Percentiles rank a stretch among this genome's conserved stretches.
Evolutionary conservation across 2,329 filamentous ascomycete genomes (phyloP).

Genomic region (Curvularia sp.): DNA sequence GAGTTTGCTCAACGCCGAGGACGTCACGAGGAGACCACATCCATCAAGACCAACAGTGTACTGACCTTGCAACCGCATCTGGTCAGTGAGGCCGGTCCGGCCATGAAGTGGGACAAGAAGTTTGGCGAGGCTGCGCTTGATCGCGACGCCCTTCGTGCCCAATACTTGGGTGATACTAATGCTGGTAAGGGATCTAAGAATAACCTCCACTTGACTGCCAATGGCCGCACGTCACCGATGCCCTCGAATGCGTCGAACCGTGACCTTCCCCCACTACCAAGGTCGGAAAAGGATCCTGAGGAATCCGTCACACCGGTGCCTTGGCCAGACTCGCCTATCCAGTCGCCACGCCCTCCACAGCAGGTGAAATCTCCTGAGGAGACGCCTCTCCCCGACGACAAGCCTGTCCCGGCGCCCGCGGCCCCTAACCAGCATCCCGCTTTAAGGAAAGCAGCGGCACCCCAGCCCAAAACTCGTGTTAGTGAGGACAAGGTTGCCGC

Average conservation of each 20-base stretch:
- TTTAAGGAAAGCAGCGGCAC: conserved; percentile 41
- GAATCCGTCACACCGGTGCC: conserved; percentile 46
- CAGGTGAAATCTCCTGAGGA: conserved; percentile 5
- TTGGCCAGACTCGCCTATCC: conserved; percentile 35
- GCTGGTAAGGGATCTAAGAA: conserved; percentile 71
- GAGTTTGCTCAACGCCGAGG: conserved; percentile 62
- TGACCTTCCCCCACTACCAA: conserved; percentile 53
- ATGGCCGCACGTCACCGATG: conserved; percentile 40
- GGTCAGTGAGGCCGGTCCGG: conserved; percentile 84
- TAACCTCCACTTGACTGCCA: conserved; percentile 48
- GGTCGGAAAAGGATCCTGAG: conserved; percentile 37
- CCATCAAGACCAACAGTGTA: conserved; percentile 83
- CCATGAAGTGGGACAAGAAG: conserved; percentile 95
- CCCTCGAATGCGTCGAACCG: conserved; percentile 43
- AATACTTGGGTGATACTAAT: conserved; percentile 78
- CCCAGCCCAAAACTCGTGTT: conserved; percentile 22
- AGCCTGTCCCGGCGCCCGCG: conserved; percentile 27
- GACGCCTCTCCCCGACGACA: conserved; percentile 40
- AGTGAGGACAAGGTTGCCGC: conserved; percentile 30
- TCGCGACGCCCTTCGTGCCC: conserved; percentile 81
- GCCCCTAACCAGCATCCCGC: conserved; percentile 53
- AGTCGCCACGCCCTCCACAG: conserved; percentile 42
- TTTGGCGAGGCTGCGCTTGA: conserved; percentile 93
- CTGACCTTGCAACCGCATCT: conserved; percentile 87
- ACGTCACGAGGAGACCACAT: conserved; percentile 60